Base-by-base conservation (phyloP, 2,329 filamentous ascomycete genomes). In the Ophiostoma sp. region DNA sequence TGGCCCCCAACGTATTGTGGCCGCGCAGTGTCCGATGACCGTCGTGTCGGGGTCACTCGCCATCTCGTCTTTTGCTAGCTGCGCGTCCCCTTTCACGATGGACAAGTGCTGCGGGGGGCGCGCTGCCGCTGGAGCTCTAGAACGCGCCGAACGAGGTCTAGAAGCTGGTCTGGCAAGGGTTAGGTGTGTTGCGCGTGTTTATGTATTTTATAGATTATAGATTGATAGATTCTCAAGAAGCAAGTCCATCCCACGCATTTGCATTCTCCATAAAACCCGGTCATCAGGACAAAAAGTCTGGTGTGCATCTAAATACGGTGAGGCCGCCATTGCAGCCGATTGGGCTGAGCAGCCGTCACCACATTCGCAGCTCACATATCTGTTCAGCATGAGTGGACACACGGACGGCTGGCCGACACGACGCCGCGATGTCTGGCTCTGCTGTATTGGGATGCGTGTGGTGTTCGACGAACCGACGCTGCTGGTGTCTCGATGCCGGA, bases 241-340 rank as follows among this genome's bases (percentile, higher is more conserved):
- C 3, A 41, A 42, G 4, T 63, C 36, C 40, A 40, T 62, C 55
- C 16, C 27, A 40, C 12, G 14, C 55, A 55, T 4, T 27, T 38
- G 12, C 16, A 42, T 14, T 52, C 60, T 42, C 60, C 60, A 63
- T 63, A 63, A 63, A 63, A 44, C 60, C 5, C 38, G 60, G 60
- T 63, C 60, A 63, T 42, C 60, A 18, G 60, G 60, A 42, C 60
- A 63, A 63, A 63, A 63, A 63, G 60, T n/a, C 60, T 3, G 11
- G 38, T n/a, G 40, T 55, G 49, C 49, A 55, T n/a, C 18, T 9
- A 55, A 12, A 40, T 62, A 41, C 58, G 36, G 36, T 41, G 58
- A 41, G 12, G 40, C 38, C 60, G 40, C 38, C 40, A 18, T 63
- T 18, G 58, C 58, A 63, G 55, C 55, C 58, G 58, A 42, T 41